Percentiles rank a stretch among this genome's conserved stretches.
Conservation (phyloP, 306 rosid species). For the Prinsepia uniflora region DNA sequence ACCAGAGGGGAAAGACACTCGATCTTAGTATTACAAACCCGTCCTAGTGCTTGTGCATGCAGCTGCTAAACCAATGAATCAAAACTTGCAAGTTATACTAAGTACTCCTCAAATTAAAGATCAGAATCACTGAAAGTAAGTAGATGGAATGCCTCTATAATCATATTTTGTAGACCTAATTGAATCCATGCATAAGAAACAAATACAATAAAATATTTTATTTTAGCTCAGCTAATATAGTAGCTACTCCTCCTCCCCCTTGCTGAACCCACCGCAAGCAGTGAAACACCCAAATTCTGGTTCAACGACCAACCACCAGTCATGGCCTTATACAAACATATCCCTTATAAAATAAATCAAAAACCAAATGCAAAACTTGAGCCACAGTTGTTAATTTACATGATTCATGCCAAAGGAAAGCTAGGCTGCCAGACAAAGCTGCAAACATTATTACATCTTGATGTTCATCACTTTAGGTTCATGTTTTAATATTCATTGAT, state of each 20-base stretch:
- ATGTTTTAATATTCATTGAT: too few relatives aligned
- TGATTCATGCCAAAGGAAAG: slow-evolving; percentile 21
- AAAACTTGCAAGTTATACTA: background rate
- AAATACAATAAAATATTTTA: slow-evolving; percentile 6
- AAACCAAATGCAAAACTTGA: background rate
- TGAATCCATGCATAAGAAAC: background rate
- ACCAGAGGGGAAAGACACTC: too few relatives aligned
- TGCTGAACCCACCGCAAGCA: slow-evolving; percentile 22
- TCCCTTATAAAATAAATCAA: too few relatives aligned
- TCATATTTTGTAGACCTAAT: background rate
- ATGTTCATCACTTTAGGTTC: background rate
- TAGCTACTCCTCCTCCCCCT: slow-evolving; percentile 31
- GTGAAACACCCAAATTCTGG: slow-evolving; percentile 20
- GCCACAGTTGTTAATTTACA: too few relatives aligned
- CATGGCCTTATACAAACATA: background rate
- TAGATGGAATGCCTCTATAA: background rate
- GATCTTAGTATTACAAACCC: too few relatives aligned
- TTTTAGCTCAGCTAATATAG: slow-evolving; percentile 28
- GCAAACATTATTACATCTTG: background rate
- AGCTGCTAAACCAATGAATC: too few relatives aligned
- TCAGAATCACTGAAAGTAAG: background rate
- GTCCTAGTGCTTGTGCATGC: too few relatives aligned
- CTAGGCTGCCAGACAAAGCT: slow-evolving; percentile 5
- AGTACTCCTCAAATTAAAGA: too few relatives aligned
- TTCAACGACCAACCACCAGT: slow-evolving; percentile 10